Evolutionary conservation across 768 basidiomycete genomes (phyloP), one percentile per base, ranked within the genome.

Genomic region (Boletus rubescentipes): DNA sequence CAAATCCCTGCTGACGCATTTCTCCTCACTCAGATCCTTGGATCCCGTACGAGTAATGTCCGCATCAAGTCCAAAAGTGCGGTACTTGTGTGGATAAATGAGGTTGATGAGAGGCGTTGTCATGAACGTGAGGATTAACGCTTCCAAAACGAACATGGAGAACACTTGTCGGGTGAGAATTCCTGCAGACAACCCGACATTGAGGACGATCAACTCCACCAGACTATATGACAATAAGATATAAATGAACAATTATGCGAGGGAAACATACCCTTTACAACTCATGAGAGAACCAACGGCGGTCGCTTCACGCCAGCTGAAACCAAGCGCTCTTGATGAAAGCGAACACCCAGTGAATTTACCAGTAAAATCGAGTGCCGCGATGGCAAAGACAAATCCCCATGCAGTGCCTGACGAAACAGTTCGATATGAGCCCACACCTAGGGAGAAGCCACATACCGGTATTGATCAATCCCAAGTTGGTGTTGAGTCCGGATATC

Each of bases 161-260:
- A 98, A 96, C 12, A 97, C 88, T 15, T 80, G 78, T 74, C 76
- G 77, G 1, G 84, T 79, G 43, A 98, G 77, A 57, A 96, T 94
- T 0, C 80, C 79, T 6, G 91, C 93, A 2, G 79, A 75, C 12
- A 95, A 74, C 2, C 96, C 95, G 58, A 98, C 92, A 60, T 98
- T 99, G 58, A 98, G 86, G 11, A 98, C 96, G 63, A 98, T 97
- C 42, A 98, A 76, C 63, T 97, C 95, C 10, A 98, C 91, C 5
- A 97, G 78, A 40, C 89, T 91, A 46, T 18, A 15, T 5, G 30
- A 49, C 18, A 31, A 18, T 62, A 21, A 62, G 56, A 48, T 26
- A 53, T 2, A 9, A 2, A 18, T 9, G 15, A 53, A 45, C 32
- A 34, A 55, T 15, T 32, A 1, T 31, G 0, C 26, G 42, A 49